phyloP scores from a whole-genome alignment of 768 basidiomycete genomes.

The Calocybe cyanea region DNA sequence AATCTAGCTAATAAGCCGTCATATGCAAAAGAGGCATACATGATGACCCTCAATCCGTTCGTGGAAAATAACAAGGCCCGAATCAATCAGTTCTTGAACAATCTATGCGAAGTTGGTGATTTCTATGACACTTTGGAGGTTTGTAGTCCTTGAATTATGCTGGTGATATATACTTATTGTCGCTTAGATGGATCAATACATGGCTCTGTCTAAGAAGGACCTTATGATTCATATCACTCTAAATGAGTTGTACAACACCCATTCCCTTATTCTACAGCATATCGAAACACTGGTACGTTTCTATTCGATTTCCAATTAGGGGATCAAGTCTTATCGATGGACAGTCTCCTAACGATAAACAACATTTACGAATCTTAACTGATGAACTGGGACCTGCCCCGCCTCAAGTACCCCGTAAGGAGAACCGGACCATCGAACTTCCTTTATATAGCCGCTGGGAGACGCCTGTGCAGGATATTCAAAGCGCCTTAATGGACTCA shows the following conservation, averaged over 20 bases:
- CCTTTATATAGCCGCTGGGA: constrained; percentile 97
- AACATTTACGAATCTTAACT: constrained; percentile 92
- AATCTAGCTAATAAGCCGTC: constrained; percentile 99
- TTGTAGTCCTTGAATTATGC: constrained; percentile 14
- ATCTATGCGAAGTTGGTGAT: constrained; percentile 96
- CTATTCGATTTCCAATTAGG: neutral
- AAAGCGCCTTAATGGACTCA: constrained; percentile 94
- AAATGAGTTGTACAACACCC: constrained; percentile 99
- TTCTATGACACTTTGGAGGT: constrained; percentile 99
- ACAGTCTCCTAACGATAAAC: constrained; percentile 97
- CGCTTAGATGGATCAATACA: constrained; percentile 96
- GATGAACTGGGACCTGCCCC: constrained; percentile 96
- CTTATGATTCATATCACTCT: constrained; percentile 97
- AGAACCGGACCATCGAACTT: constrained; percentile 92
- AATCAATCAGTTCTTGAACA: constrained; percentile 96
- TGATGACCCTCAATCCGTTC: constrained; percentile 98
- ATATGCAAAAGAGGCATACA: constrained; percentile 96
- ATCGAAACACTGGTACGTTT: constrained; percentile 84
- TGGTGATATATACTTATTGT: neutral
- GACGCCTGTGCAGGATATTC: constrained; percentile 96
- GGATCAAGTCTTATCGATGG: no score
- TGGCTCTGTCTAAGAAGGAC: constrained; percentile 99
- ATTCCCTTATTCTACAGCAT: constrained; percentile 91
- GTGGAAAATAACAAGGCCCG: constrained; percentile 98
- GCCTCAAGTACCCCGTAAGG: constrained; percentile 94